These are phyloP conservation scores for Blastomyces silverae DNA, from an alignment of 2,329 filamentous ascomycete species.

Conservation along the genomic window DNA sequence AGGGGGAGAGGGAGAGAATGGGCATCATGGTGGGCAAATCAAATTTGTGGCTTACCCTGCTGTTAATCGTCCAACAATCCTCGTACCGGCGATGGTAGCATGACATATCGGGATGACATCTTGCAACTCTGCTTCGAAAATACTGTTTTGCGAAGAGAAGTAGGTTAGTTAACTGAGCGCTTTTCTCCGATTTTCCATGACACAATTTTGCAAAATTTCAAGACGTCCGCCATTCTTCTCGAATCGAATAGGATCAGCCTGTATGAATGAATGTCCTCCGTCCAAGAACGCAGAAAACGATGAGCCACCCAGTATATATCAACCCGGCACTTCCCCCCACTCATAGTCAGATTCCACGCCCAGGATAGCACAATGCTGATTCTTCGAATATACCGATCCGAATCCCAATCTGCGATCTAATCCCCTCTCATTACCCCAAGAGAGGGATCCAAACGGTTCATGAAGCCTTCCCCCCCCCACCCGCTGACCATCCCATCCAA, in stretches of 20 bases:
- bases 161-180: constrained; percentile 5
- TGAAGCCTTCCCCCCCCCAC: background rate
- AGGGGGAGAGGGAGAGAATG: background rate
- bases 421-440: background rate
- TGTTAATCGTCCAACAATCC: constrained; percentile 92
- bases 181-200: background rate
- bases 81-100: constrained; percentile 90
- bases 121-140: constrained; percentile 96
- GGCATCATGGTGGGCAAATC: too few relatives aligned
- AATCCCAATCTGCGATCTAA: background rate
- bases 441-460: background rate
- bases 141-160: constrained; percentile 44
- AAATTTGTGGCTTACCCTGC: constrained; percentile 58
- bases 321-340: background rate
- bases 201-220: background rate
- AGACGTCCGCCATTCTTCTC: background rate
- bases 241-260: background rate
- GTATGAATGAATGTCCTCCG: too few relatives aligned
- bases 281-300: background rate
- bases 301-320: background rate
- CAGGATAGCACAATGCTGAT: background rate
- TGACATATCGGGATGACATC: constrained; percentile 96
- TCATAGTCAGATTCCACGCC: constrained; percentile 13
- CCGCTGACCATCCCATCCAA: background rate
- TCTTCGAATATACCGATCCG: background rate